Evolutionary conservation across 441 rosid genomes (phyloP), one percentile per base, ranked within the genome.

Genomic region (Pelargonium australe): DNA sequence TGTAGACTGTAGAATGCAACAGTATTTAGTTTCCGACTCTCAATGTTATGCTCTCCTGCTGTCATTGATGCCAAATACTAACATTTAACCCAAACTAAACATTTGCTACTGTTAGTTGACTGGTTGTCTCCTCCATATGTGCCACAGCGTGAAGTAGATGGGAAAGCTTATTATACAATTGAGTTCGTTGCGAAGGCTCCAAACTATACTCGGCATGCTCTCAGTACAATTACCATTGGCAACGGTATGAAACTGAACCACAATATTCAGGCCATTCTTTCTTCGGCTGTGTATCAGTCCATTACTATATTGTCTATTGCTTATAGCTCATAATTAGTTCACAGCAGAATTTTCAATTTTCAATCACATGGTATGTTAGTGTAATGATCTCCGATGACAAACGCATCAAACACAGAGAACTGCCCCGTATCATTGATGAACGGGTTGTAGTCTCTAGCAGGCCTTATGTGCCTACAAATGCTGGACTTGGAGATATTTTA

Each of bases 141-240:
- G 72, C 3, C 68, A 69, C 88, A 92, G 96, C 90, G 85, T 57
- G 90, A 86, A 47, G 88, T 75, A 1, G 94, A 93, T 66, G 96
- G 93, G 49, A 87, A 84, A 81, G 71, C 81, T 28, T 88, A 89
- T 74, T 92, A 88, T 73, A 82, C 86, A 63, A 81, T 93, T 64
- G 98, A 93, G 89, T 90, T 90, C 73, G 69, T 86, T 64, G 91
- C 82, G 70, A 83, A 84, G 72, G 95, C 98, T 58, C 94, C 94
- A 75, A 93, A 89, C 85, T 90, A 75, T 72, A 89, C 86, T 1
- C 92, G 98, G 47, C 98, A 93, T 75, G 96, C 96, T 43, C 86
- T 87, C 10, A 85, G 97, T 51, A 62, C 85, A 70, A 76, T 93
- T 73, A 69, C 87, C 10, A 85, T 89, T 60, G 89, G 86, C 75